Base-by-base conservation (phyloP, 495 filamentous ascomycete species). In the Entonaema liquescens region DNA sequence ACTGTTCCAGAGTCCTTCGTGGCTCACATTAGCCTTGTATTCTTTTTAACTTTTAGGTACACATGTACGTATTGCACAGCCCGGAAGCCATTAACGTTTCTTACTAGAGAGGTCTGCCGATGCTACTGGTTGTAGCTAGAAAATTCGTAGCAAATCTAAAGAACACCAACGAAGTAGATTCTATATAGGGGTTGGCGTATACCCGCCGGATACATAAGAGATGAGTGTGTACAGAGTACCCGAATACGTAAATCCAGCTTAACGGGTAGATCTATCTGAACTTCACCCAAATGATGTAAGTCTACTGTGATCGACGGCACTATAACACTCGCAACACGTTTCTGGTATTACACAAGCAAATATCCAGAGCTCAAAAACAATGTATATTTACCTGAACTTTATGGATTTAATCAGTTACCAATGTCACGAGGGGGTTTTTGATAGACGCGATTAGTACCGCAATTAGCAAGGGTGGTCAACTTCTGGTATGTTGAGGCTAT, bases 261-360 rank as follows among this genome's bases (percentile, higher is more conserved):
- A 31, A 47, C 47, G 53, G 52, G 13, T 47, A 64, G 70, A 72
- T 72, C 65, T 68, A 29, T 49, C 23, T 38, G 17, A 65, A 57
- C 40, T 56, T 68, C 56, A 56, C 59, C 59, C 47, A 72, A 72
- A 68, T 72, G 70, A 72, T 72, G 70, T 72, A 72, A 72, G 61
- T 65, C 29, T 0, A 19, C 33, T 13, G n/a, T 5, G 70, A 72
- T 68, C 65, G 50, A 55, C 65, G 26, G 35, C 38, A 56, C 60
- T 47, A 70, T 54, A 47, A n/a, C 21, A 11, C 31, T 50, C 49
- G 31, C 47, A 31, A 59, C 53, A 59, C 38, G 59, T 63, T 54
- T 58, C 36, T 59, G 21, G 21, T 26, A 42, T 25, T 2, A 33
- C 5, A 5, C 11, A 9, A 9, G 31, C 11, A 33, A 7, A 9